phyloP scores from a whole-genome alignment of 2,329 filamentous ascomycete genomes.

The Penicillium palitans region DNA sequence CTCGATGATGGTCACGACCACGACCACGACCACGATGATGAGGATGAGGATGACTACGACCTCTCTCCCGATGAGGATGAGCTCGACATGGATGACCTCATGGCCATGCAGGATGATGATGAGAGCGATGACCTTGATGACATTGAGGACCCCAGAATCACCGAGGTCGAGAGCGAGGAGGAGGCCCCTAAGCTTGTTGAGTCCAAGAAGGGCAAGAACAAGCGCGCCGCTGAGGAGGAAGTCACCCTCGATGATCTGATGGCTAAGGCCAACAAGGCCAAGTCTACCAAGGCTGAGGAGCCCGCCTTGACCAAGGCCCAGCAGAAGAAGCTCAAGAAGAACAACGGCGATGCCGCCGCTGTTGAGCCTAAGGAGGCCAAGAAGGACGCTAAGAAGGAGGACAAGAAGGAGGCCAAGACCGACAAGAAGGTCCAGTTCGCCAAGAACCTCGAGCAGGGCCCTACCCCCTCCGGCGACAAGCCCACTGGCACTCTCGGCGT shows the following conservation, averaged over 20 bases:
- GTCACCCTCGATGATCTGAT: conserved; percentile 78
- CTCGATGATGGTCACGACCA: conserved; percentile 54
- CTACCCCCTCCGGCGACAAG: conserved; percentile 66
- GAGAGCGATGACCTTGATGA: conserved; percentile 77
- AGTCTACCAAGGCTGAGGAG: conserved; percentile 57
- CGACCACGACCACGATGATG: conserved; percentile 50
- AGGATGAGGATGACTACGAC: conserved; percentile 75
- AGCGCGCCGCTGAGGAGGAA: conserved; percentile 79
- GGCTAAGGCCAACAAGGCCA: conserved; percentile 65
- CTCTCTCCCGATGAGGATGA: conserved; percentile 78
- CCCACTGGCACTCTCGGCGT: conserved; percentile 63
- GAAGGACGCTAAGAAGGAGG: conserved; percentile 61
- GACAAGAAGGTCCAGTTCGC: conserved; percentile 99
- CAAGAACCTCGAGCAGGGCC: conserved; percentile 97
- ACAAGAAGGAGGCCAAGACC: conserved; percentile 60
- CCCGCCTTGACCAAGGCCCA: conserved; percentile 91
- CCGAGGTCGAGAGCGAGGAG: conserved; percentile 78
- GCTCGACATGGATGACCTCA: conserved; percentile 59
- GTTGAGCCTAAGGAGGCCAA: conserved; percentile 56
- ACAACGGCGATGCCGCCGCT: conserved; percentile 82
- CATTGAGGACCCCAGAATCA: conserved; percentile 76
- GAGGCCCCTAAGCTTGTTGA: conserved; percentile 59
- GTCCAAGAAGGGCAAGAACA: conserved; percentile 75
- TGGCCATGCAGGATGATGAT: conserved; percentile 51
- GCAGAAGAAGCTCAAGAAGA: conserved; percentile 98